Base-by-base conservation (phyloP, 805 yeast genomes). In the Lachancea lanzarotensis region DNA sequence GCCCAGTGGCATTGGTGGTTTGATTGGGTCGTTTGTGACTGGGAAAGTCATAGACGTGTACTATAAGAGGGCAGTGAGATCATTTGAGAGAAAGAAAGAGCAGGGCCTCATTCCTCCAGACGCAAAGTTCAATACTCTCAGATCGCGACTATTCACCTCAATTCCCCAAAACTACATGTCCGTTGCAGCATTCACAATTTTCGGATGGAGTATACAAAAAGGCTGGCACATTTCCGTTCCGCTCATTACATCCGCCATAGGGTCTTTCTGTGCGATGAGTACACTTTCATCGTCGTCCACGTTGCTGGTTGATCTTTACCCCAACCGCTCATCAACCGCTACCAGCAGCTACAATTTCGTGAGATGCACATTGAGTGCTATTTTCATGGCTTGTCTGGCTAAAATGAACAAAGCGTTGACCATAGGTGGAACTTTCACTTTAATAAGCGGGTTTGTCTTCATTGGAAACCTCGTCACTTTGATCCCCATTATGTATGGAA, bases 401-500 rank as follows among this genome's bases (percentile, higher is more conserved):
- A 71, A 68, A 40, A 82, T 87, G 89, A 71, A 72, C 29, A 42
- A 42, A 0, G 50, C 70, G 0, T 68, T 88, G 74, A 77, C 80
- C 0, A 62, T 78, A 5, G 95, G 95, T 1, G 93, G 95, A 10
- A 75, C 85, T 0, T 84, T 80, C 57, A 79, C 91, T 0, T 68
- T 88, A 16, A 64, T 84, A 70, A 78, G 81, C 9, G 83, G 75
- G 0, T 38, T 81, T 4, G 66, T 75, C 20, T 35, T 66, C 15
- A 27, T 61, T 11, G 56, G 61, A 0, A 62, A 62, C 20, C 48
- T 54, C 13, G 17, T 56, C 20, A 48, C 68, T 15, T 52, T 60
- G 17, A 51, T 69, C 13, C 71, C 72, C 8, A 56, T 68, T 62
- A 56, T 52, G 20, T 62, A 62, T 39, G 72, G 70, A 16, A 52